Evolutionary conservation across 1,284 basidiomycete genomes (phyloP).

Genomic region (Boletus mariae): DNA sequence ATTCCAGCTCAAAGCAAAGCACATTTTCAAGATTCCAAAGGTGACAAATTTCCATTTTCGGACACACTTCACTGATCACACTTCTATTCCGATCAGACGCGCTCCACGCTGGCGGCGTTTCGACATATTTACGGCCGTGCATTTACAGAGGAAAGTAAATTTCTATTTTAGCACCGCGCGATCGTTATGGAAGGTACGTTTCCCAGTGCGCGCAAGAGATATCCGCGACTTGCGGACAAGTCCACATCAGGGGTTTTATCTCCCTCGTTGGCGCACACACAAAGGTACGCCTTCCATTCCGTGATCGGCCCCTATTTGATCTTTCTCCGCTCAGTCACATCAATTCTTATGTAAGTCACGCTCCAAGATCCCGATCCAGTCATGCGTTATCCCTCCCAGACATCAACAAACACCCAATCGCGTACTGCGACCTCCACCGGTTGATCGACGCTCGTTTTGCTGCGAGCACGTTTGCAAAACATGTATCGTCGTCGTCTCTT

Average conservation of each 20-base stretch:
- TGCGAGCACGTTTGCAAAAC: constrained; percentile 65
- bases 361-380: constrained; percentile 3
- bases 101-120: constrained; percentile 61
- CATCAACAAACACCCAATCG: constrained; percentile 77
- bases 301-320: constrained; percentile 16
- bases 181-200: constrained; percentile 38
- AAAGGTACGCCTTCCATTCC: constrained; percentile 48
- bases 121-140: constrained; percentile 65
- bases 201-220: constrained; percentile 58
- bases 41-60: constrained; percentile 37
- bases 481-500: constrained; percentile 42
- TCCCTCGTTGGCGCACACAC: constrained; percentile 71
- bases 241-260: constrained; percentile 75
- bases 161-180: constrained; percentile 6
- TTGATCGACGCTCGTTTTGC: constrained; percentile 65
- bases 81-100: constrained; percentile 44
- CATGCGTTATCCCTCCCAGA: constrained; percentile 43
- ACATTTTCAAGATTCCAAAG: constrained; percentile 59
- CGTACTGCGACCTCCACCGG: constrained; percentile 65
- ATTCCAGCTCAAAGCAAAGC: constrained; percentile 54
- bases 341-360: constrained; percentile 74
- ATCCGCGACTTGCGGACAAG: constrained; percentile 43
- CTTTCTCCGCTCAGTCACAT: constrained; percentile 49
- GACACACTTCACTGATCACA: constrained; percentile 11
- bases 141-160: constrained; percentile 54